Conservation (phyloP, 768 basidiomycete genomes). For the Leccinum pellstonianum region DNA sequence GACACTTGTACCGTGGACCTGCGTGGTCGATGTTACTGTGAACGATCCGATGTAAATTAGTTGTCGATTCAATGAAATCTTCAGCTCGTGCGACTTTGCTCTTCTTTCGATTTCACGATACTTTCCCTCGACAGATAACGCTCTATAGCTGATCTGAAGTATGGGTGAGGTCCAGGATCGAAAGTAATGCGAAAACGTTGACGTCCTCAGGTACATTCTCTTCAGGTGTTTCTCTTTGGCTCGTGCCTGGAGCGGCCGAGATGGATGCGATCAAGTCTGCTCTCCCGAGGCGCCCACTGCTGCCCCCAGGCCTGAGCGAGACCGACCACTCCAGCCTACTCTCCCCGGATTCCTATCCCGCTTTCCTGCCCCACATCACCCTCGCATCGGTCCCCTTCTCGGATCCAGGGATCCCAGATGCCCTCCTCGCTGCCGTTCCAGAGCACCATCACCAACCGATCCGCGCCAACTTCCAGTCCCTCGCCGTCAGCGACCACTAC, state of each 20-base stretch:
- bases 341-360: conserved; percentile 51
- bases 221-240: conserved; percentile 65
- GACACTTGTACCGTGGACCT: not conserved
- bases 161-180: conserved; percentile 24
- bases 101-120: not conserved
- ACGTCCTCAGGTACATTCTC: not conserved
- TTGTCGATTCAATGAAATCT: not conserved
- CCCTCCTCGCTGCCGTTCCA: conserved; percentile 43
- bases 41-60: conserved; percentile 1
- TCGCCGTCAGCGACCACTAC: conserved; percentile 61
- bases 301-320: conserved; percentile 1
- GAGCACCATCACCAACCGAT: conserved; percentile 32
- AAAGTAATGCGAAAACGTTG: not conserved
- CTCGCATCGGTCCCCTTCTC: conserved; percentile 45
- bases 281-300: conserved; percentile 41
- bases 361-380: conserved; percentile 70
- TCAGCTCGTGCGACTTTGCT: not conserved
- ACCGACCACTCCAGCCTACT: conserved; percentile 5
- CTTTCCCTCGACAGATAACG: not conserved
- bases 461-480: conserved; percentile 47
- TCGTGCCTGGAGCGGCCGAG: conserved; percentile 55
- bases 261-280: conserved; percentile 42
- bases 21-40: not conserved
- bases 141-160: not conserved
- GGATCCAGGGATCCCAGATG: not conserved